Base-by-base conservation (phyloP, 2,329 filamentous ascomycete species). In the Ceratocystiopsis sp. region DNA sequence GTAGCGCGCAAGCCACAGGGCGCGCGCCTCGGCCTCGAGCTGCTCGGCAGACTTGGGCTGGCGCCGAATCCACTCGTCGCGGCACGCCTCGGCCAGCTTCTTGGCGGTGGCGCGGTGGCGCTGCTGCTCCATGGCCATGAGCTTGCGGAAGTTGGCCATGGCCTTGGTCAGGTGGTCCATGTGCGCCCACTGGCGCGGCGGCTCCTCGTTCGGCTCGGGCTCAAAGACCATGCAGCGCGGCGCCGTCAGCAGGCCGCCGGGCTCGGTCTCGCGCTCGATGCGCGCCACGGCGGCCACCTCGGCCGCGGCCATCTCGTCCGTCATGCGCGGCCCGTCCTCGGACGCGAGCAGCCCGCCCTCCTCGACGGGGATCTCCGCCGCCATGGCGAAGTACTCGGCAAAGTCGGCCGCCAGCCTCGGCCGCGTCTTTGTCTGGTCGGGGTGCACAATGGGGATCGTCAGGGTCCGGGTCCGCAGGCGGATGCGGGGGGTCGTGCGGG, bases 141-240 rank as follows among this genome's bases (percentile, higher is more conserved):
- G 67, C 53, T 78, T 82, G 40, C 84, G 77, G 52, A 96, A 89
- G 52, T 87, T 80, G 13, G 80, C 56, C 46, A 82, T 79, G 48
- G 93, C 87, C 39, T 79, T 78, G 38, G 82, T 68, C 42, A 96
- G 69, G 56, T 96, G 84, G 54, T 96, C 87, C 55, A 76, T 73
- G 51, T 93, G 86, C n/a, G 81, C 78, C 67, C 84, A 96, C 54
- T 91, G 84, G 42, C 73, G 70, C 0, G 76, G 73, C 0, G 83
- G 83, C 52, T 93, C 82, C 45, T 84, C 78, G 46, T 64, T 65
- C 13, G 75, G 67, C 49, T 91, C 83, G 0, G 83, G 82, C 16
- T 78, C 69, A 52, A 83, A 91, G 19, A 80, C 63, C 3, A 78
- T 79, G 55, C 83, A 89, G 46, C 71, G 68, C 46, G 77, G 75